Evolutionary conservation across 768 basidiomycete species (phyloP), one percentile per base, ranked within the genome.

Genomic region (Pleurotus sapidus): DNA sequence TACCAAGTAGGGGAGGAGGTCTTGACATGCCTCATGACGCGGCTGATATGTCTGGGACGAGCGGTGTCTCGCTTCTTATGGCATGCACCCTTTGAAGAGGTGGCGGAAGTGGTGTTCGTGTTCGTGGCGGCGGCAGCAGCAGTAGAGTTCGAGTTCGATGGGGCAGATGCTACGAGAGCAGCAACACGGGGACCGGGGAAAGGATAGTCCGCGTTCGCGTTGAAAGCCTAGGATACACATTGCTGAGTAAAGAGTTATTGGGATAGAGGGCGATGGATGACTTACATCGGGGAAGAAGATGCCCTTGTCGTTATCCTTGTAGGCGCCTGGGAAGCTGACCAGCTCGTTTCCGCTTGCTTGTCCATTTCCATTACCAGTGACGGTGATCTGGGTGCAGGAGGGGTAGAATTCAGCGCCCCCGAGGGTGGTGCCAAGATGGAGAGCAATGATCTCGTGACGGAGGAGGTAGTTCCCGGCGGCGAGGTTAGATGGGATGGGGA

Each of bases 391-490:
- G 3, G 80, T 75, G 69, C 91, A 93, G 25, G 82, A 80, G 0
- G 88, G 84, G 67, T 93, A 93, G 70, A 91, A 93, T 70, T 93
- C 91, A 0, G 88, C 90, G 18, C 87, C 87, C 5, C 84, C 83
- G 3, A 23, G 8, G 3, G 64, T 61, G n/a, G 65, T 75, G 5
- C 79, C 89, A 49, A 85, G 77, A 64, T 92, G 90, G 11, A 92
- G 81, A 11, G 87, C 86, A 67, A 92, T 86, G 69, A 92, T 87
- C 67, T 92, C 90, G 68, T 90, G 85, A 1, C 90, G 87, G 65
- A 91, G 67, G 57, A 93, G 74, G 67, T 92, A 92, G 62, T 87
- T 82, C 5, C 91, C 91, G 2, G 86, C 70, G 2, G 82, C 75
- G 54, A 93, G 67, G 46, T 77, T 79, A 17, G 70, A 59, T 1